A percentile compares a stretch with the other conserved stretches of the same genome.
Evolutionary conservation across 257 asterid species (phyloP).

Genomic region (Petunia axillaris): DNA sequence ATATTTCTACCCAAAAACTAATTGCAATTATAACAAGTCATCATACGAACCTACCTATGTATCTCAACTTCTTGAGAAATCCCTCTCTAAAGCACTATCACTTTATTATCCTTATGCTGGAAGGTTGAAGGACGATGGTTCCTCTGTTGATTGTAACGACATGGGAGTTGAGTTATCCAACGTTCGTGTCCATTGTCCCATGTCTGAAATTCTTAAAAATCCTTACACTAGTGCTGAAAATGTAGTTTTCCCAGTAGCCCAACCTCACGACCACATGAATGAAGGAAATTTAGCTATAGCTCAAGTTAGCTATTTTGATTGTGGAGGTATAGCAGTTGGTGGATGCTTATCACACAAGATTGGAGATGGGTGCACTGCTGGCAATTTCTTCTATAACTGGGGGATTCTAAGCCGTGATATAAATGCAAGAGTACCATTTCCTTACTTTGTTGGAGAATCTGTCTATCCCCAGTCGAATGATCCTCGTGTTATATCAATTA

Average conservation of each 20-base stretch:
- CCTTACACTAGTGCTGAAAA: background rate
- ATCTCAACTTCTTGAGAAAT: background rate
- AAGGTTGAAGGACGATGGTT: background rate
- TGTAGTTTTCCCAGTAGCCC: background rate
- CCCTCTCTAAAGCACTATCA: background rate
- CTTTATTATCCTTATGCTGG: conserved; percentile 26
- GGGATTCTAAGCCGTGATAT: background rate
- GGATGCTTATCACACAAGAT: background rate
- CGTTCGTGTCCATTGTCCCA: too few relatives aligned
- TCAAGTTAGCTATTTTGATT: background rate
- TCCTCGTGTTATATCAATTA: background rate
- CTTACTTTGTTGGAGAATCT: background rate
- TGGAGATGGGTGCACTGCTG: background rate
- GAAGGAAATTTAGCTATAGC: background rate
- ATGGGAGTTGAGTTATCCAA: background rate
- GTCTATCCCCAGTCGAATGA: background rate
- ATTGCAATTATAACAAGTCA: background rate
- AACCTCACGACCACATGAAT: too few relatives aligned
- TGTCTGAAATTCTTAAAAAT: background rate
- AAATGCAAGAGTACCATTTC: background rate
- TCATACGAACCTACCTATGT: too few relatives aligned
- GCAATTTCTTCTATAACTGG: conserved; percentile 4
- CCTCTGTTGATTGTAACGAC: background rate
- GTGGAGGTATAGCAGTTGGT: conserved; percentile 1
- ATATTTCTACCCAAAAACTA: conserved; percentile 7